Base-by-base conservation (phyloP, 1,139 yeast species). In the Protomyces inundatus region DNA sequence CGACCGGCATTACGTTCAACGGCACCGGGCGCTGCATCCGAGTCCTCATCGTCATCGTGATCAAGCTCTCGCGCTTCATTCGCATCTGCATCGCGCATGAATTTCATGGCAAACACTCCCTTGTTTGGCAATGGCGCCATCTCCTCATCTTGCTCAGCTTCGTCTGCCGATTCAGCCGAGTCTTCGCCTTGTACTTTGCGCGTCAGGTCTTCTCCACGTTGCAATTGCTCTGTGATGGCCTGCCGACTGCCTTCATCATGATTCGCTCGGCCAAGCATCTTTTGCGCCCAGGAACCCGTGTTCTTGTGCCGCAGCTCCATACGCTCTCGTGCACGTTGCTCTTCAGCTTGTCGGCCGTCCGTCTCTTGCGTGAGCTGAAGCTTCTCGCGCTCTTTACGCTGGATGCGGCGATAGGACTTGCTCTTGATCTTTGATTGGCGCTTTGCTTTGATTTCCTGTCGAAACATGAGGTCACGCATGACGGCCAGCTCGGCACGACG, bases 401-500 rank as follows among this genome's bases (percentile, higher is more conserved):
- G 86, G 64, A 91, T 86, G 73, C 88, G 86, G 71, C 90, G 89
- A 76, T 85, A 93, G 5, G 90, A 82, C 75, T 91, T 95, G 54
- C 97, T 90, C 76, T 93, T 93, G 76, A 93, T 93, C 77, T 91
- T 93, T 78, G 91, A 91, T 71, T 93, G 82, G 70, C 99, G 82
- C 74, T 84, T 90, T 30, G 98, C 90, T 73, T 89, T 86, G 71
- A 86, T 84, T 77, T 93, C 97, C 72, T 93, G 97, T 72, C 98
- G 82, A 77, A 90, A 93, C 96, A 93, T 89, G 68, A 93, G 81
- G 72, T 93, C 98, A 68, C 98, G 83, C 97, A 90, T 90, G 71
- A 87, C 76, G 70, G 98, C 82, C 69, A 93, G 81, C 75, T 93
- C 97, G 65, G 84, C 82, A 12, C 95, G 87, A 69, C 96, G 82